Percentiles rank a stretch among this genome's conserved stretches.
Evolutionary conservation across 1,139 yeast species (phyloP).

Genomic region (Debaryomyces sp.): DNA sequence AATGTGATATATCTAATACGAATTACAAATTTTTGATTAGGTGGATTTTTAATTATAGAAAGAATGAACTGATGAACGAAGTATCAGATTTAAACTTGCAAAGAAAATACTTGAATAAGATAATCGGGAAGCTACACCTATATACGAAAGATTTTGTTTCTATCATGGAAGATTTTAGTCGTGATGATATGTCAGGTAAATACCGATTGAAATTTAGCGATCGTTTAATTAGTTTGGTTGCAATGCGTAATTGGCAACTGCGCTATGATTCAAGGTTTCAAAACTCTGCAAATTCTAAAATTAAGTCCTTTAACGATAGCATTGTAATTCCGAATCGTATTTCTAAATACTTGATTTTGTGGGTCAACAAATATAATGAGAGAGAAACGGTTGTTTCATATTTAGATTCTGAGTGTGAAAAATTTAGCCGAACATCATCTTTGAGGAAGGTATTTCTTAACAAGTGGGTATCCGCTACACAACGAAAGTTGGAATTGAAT

Average conservation of each 20-base stretch:
- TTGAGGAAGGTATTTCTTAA: constrained; percentile 12
- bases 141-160: constrained; percentile 3
- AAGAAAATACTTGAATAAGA: constrained; percentile 20
- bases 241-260: constrained; percentile 22
- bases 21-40: constrained; percentile 1
- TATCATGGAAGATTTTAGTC: constrained; percentile 10
- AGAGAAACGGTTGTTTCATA: constrained; percentile 11
- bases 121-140: constrained; percentile 6
- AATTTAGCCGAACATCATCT: constrained; percentile 15
- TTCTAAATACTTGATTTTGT: constrained; percentile 17
- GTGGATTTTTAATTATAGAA: constrained; percentile 7
- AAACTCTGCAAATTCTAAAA: constrained; percentile 16
- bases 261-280: constrained; percentile 19
- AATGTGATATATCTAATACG: background rate
- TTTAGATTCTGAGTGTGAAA: constrained; percentile 18
- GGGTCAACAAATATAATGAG: constrained; percentile 26
- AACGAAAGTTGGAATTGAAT: background rate
- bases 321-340: constrained; percentile 15
- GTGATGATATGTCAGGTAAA: background rate
- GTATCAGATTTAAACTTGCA: constrained; percentile 23
- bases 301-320: constrained; percentile 16
- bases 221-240: background rate
- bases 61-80: constrained; percentile 5
- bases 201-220: background rate
- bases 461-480: constrained; percentile 16